These are phyloP conservation scores for Trichomonas gallinae DNA, from an alignment of 208 protist genomes.

Conservation along the genomic window DNA sequence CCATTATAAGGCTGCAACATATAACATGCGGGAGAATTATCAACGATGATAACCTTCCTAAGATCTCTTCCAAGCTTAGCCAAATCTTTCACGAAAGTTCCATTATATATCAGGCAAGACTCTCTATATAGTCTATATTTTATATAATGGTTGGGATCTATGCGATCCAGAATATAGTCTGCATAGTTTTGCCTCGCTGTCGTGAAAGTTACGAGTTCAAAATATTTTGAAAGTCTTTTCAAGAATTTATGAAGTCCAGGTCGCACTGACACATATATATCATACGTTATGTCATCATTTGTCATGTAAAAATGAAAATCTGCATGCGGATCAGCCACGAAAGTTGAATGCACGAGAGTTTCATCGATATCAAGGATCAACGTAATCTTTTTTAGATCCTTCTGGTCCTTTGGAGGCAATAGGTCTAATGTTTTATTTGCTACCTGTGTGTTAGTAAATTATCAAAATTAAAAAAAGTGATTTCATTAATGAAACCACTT, in stretches of 20 bases:
- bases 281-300: neutral
- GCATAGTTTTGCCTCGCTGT: neutral
- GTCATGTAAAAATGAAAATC: neutral
- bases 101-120: neutral
- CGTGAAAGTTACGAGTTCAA: neutral
- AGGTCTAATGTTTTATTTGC: neutral
- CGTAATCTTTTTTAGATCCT: neutral
- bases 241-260: neutral
- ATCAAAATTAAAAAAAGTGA: no score
- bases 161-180: neutral
- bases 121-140: neutral
- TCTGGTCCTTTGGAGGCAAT: neutral
- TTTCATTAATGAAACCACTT: no score
- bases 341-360: neutral
- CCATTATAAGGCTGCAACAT: slow-evolving; percentile 1
- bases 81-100: slow-evolving; percentile 8
- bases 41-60: neutral
- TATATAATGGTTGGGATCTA: neutral
- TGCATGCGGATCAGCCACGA: neutral
- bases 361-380: neutral
- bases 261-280: neutral
- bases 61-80: neutral
- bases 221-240: neutral
- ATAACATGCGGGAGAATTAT: slow-evolving; percentile 9
- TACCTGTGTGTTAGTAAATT: neutral